phyloP scores from a whole-genome alignment of 2,329 filamentous ascomycete species.

The Magnaporthales sp. region DNA sequence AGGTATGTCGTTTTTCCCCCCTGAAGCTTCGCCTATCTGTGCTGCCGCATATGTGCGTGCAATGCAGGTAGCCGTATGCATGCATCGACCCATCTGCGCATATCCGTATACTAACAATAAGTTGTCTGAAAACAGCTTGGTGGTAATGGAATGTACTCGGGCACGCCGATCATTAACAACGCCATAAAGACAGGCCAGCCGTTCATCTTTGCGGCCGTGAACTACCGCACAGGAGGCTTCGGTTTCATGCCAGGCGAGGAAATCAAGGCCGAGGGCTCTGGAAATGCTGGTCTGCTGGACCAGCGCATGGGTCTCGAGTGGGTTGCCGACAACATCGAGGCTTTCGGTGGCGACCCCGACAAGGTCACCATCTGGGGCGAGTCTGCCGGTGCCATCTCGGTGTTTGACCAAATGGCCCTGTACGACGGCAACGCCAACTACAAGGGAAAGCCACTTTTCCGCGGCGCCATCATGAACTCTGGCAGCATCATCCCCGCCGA shows the following conservation, averaged over 20 bases:
- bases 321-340: slow-evolving; percentile 67
- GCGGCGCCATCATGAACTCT: slow-evolving; percentile 70
- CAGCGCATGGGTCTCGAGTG: slow-evolving; percentile 66
- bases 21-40: background rate
- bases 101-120: slow-evolving; percentile 5
- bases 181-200: slow-evolving; percentile 46
- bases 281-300: slow-evolving; percentile 66
- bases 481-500: slow-evolving; percentile 55
- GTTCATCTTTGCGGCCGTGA: slow-evolving; percentile 67
- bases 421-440: slow-evolving; percentile 67
- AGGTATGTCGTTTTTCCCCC: slow-evolving; percentile 19
- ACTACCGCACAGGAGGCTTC: slow-evolving; percentile 68
- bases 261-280: slow-evolving; percentile 54
- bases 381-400: slow-evolving; percentile 62
- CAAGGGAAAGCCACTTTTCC: slow-evolving; percentile 67
- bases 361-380: slow-evolving; percentile 77
- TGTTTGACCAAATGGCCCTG: slow-evolving; percentile 66
- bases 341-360: slow-evolving; percentile 71
- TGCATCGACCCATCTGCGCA: background rate
- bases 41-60: slow-evolving; percentile 39
- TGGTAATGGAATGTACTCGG: slow-evolving; percentile 43
- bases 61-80: slow-evolving; percentile 22
- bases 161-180: slow-evolving; percentile 32
- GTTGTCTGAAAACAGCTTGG: slow-evolving; percentile 27
- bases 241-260: slow-evolving; percentile 66